phyloP scores from a whole-genome alignment of 2,329 filamentous ascomycete genomes.

The Aspergillus viridinutans region DNA sequence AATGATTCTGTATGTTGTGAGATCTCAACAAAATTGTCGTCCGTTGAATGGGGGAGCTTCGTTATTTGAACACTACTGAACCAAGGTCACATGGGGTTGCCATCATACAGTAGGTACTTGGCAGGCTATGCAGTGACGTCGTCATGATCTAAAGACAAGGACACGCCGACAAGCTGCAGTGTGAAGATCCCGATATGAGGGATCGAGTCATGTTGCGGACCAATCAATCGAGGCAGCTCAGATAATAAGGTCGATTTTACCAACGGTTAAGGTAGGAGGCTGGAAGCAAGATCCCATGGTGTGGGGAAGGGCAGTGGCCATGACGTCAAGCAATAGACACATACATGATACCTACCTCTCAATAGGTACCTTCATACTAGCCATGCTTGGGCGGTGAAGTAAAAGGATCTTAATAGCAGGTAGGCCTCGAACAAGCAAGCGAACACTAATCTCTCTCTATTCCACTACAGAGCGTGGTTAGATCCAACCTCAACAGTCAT shows the following conservation, averaged over 20 bases:
- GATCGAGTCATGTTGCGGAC: neutral
- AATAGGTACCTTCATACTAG: neutral
- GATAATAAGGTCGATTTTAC: neutral
- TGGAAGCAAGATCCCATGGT: neutral
- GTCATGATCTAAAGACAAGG: conserved; percentile 21
- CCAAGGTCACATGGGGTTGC: conserved; percentile 7
- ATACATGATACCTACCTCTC: neutral
- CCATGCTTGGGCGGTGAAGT: neutral
- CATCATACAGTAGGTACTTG: conserved; percentile 1
- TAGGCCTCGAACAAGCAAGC: neutral
- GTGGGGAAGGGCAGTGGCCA: neutral
- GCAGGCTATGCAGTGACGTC: conserved; percentile 23
- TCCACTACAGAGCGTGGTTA: neutral
- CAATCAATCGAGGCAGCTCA: neutral
- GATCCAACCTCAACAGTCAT: neutral
- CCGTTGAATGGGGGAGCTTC: neutral
- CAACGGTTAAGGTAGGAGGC: neutral
- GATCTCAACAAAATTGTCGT: conserved; percentile 5
- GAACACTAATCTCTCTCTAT: neutral
- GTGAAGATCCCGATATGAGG: neutral
- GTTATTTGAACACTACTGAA: neutral
- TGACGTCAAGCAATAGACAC: neutral
- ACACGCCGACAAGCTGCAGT: neutral
- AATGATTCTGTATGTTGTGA: conserved; percentile 1
- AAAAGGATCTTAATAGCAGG: neutral